Percentiles rank a stretch among this genome's conserved stretches.
Evolutionary conservation across 2,329 filamentous ascomycete species (phyloP).

Genomic region (Alternaria sp.): DNA sequence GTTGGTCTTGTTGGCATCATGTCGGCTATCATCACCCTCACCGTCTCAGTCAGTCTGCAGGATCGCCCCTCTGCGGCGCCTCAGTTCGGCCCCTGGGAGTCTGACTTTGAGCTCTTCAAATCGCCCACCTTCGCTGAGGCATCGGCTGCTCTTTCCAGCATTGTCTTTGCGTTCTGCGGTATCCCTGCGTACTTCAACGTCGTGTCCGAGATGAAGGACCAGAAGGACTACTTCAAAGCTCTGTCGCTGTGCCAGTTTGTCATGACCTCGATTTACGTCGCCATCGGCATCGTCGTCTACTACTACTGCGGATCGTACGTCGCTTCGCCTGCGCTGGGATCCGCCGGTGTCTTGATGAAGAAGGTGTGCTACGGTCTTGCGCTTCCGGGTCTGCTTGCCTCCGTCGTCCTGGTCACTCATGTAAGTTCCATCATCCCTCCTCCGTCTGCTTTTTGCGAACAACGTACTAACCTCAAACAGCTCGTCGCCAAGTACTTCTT

Average conservation of each 20-base stretch:
- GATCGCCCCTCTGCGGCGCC: slow-evolving; percentile 34
- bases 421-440: slow-evolving; percentile 8
- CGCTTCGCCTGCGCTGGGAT: slow-evolving; percentile 70
- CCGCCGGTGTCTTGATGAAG: slow-evolving; percentile 61
- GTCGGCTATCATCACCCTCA: slow-evolving; percentile 31
- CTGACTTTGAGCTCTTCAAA: slow-evolving; percentile 28
- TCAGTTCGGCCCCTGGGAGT: slow-evolving; percentile 25
- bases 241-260: slow-evolving; percentile 62
- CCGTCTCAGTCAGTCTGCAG: slow-evolving; percentile 34
- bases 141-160: slow-evolving; percentile 27
- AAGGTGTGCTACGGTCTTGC: slow-evolving; percentile 74
- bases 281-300: slow-evolving; percentile 73
- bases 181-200: slow-evolving; percentile 73
- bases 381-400: slow-evolving; percentile 55
- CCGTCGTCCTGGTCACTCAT: slow-evolving; percentile 30
- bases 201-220: slow-evolving; percentile 68
- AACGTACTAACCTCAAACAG: slow-evolving; percentile 2
- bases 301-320: slow-evolving; percentile 68
- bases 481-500: slow-evolving; percentile 52
- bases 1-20: slow-evolving; percentile 29
- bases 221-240: slow-evolving; percentile 66
- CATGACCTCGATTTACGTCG: slow-evolving; percentile 68
- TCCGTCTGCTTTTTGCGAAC: background rate
- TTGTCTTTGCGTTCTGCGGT: slow-evolving; percentile 51
- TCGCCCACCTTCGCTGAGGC: slow-evolving; percentile 23